Evolutionary conservation across 2,329 filamentous ascomycete species (phyloP), one percentile per base, ranked within the genome.

Genomic region (Sarocladiaceae sp.): DNA sequence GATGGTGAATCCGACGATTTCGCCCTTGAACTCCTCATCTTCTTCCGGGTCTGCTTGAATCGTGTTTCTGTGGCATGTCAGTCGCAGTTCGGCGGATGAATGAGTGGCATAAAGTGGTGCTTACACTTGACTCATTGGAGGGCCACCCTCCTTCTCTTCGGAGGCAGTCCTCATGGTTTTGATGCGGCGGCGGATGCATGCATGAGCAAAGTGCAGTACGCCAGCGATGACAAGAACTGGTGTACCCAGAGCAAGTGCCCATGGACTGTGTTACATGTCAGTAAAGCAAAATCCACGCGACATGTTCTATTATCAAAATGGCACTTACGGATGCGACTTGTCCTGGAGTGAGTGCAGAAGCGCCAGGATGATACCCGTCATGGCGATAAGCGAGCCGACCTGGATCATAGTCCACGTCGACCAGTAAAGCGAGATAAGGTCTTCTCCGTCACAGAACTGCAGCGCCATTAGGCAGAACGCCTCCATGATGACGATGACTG

Each of bases 351-450:
- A 65, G 49, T 79, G 73, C 27, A 67, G 65, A 20, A 78, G 59
- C 29, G 75, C 69, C 3, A 80, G 60, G 34, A 76, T 69, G 48
- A 80, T 73, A 21, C 77, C 77, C 11, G 72, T 56, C 53, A 80
- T 77, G 47, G 77, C 77, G 27, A 80, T 78, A 48, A 77, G 61
- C 2, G 73, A 73, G 5, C 76, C 77, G 2, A 80, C 61, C 51
- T 80, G 76, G 4, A 78, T 62, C 67, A 78, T 75, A 18, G 74
- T 76, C 74, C 76, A 80, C 2, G 76, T 78, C 0, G 76, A 72
- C 76, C 76, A 80, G 58, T 78, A 80, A 0, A 80, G 60, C 2
- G 70, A 68, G 61, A 79, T 78, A 45, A 80, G 66, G 51, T 79
- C 72, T 51, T 81, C 77, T 9, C 75, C 76, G 29, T 77, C 73